Percentiles rank a stretch among this genome's conserved stretches.
These are phyloP conservation scores for Hypoxylon sp. DNA, from an alignment of 2,329 filamentous ascomycete genomes.

Conservation along the genomic window DNA sequence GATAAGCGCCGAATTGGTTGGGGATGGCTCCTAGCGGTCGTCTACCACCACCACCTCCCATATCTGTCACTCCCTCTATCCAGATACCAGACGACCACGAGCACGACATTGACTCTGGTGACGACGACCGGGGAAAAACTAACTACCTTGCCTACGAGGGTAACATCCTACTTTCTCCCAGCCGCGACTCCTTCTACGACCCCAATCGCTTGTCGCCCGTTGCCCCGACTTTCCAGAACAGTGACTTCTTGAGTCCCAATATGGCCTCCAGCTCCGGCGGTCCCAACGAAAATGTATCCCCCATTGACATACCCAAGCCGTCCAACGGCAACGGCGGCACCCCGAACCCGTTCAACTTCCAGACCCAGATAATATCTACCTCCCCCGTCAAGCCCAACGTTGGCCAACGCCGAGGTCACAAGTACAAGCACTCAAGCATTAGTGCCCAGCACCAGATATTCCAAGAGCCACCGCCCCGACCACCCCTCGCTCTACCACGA, in stretches of 20 bases:
- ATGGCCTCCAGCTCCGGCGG: conserved; percentile 48
- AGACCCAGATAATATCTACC: conserved; percentile 83
- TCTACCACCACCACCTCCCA: conserved; percentile 47
- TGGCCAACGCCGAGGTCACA: conserved; percentile 92
- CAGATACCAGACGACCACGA: conserved; percentile 48
- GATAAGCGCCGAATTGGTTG: conserved; percentile 49
- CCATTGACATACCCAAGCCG: conserved; percentile 58
- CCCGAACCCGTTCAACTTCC: conserved; percentile 91
- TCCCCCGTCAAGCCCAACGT: conserved; percentile 86
- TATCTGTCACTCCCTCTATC: conserved; percentile 52
- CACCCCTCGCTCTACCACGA: conserved; percentile 89
- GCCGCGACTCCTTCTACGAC: conserved; percentile 51
- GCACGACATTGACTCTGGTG: conserved; percentile 21
- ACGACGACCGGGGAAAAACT: conserved; percentile 23
- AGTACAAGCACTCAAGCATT: conserved; percentile 97
- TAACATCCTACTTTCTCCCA: conserved; percentile 44
- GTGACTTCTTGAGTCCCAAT: conserved; percentile 38
- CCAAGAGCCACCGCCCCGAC: conserved; percentile 87
- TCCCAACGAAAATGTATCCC: conserved; percentile 49
- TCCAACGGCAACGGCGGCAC: conserved; percentile 30
- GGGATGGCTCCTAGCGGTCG: conserved; percentile 48
- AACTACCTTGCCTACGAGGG: conserved; percentile 35
- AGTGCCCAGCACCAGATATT: conserved; percentile 93
- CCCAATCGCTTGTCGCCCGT: conserved; percentile 54
- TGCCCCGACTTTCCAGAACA: conserved; percentile 50